Conservation (phyloP, 2,329 filamentous ascomycete genomes). For the Verticillium longisporum region DNA sequence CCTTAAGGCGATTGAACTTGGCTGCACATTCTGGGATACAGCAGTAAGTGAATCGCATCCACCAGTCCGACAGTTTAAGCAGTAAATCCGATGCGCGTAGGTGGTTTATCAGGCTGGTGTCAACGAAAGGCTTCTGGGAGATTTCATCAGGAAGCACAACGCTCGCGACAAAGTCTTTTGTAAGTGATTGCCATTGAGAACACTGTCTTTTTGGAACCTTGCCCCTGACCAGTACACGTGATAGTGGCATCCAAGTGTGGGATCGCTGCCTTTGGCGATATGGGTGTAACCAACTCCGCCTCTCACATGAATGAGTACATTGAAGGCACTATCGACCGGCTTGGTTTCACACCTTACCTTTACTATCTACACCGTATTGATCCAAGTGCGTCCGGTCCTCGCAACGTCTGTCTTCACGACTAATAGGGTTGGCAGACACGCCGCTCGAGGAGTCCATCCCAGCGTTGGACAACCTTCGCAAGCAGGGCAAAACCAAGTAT, state of each 20-base stretch:
- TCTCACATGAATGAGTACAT: conserved; percentile 40
- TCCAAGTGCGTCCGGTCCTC: conserved; percentile 24
- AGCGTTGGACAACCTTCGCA: conserved; percentile 37
- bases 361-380: conserved; percentile 38
- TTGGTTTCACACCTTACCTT: conserved; percentile 38
- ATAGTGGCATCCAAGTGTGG: conserved; percentile 42
- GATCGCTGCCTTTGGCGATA: conserved; percentile 26
- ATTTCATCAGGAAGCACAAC: conserved; percentile 43
- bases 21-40: conserved; percentile 40
- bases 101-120: conserved; percentile 37
- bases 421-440: conserved; percentile 20
- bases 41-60: conserved; percentile 23
- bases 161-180: conserved; percentile 41
- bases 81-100: conserved; percentile 15
- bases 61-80: not conserved
- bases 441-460: conserved; percentile 39
- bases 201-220: conserved; percentile 7
- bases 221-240: not conserved
- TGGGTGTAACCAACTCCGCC: conserved; percentile 33
- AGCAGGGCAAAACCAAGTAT: conserved; percentile 38
- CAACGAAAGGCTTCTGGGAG: conserved; percentile 42
- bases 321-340: conserved; percentile 39
- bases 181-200: conserved; percentile 9
- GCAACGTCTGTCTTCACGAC: not conserved
- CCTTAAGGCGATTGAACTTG: conserved; percentile 38